Conservation (phyloP, 768 basidiomycete genomes). For the Thelephora ganbajun region DNA sequence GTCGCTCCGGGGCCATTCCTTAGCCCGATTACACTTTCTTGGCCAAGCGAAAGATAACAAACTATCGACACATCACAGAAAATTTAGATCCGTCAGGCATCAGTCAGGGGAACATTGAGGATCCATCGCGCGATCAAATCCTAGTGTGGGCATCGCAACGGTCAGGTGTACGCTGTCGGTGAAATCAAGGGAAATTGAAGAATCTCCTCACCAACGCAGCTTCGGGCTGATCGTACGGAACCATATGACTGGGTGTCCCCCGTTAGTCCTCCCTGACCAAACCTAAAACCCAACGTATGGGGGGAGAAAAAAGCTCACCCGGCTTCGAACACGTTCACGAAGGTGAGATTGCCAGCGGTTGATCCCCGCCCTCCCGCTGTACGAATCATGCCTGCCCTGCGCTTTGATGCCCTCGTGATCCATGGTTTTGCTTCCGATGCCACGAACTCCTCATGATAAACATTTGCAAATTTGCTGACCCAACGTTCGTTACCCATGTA, state of each 20-base stretch:
- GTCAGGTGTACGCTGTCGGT: neutral
- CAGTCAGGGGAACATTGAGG: conserved; percentile 30
- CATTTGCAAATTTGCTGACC: conserved; percentile 24
- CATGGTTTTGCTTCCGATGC: conserved; percentile 19
- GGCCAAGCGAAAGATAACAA: neutral
- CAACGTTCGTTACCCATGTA: conserved; percentile 28
- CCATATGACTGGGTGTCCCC: conserved; percentile 57
- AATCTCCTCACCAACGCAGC: conserved; percentile 53
- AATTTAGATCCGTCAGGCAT: neutral
- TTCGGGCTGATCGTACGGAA: conserved; percentile 81
- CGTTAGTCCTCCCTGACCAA: too few species aligned
- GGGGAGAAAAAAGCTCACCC: conserved; percentile 17
- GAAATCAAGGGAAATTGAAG: neutral
- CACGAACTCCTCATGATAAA: conserved; percentile 24
- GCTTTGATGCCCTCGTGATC: conserved; percentile 17
- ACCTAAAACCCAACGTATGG: too few species aligned
- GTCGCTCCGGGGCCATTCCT: too few species aligned
- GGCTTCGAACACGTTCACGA: conserved; percentile 33
- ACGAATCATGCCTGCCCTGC: conserved; percentile 27
- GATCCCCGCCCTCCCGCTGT: conserved; percentile 22
- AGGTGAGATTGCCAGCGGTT: conserved; percentile 32
- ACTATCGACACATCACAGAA: neutral
- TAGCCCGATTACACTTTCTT: too few species aligned
- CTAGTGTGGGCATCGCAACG: conserved; percentile 19
- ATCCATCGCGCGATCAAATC: conserved; percentile 52